phyloP scores from a whole-genome alignment of 179 eudicot species.

The Vitellaria paradoxa region DNA sequence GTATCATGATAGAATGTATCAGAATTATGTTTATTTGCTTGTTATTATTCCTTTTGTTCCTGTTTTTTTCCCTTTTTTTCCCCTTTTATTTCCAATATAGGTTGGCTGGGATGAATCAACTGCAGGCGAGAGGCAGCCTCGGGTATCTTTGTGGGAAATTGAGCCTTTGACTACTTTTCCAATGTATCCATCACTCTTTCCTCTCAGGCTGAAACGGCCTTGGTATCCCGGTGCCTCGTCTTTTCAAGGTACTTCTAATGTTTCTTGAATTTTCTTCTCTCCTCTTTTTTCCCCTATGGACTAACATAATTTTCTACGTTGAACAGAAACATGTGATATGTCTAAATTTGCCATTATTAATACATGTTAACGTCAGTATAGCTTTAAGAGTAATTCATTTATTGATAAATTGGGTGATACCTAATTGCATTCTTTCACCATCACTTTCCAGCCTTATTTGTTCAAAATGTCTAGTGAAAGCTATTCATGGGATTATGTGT shows the following conservation, averaged over 20 bases:
- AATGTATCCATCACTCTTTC: constrained; percentile 94
- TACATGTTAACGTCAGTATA: neutral
- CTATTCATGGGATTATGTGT: neutral
- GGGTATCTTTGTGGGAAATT: constrained; percentile 97
- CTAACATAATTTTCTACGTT: neutral
- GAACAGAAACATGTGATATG: neutral
- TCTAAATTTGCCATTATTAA: neutral
- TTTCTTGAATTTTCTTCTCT: neutral
- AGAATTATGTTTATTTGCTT: neutral
- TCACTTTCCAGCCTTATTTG: neutral
- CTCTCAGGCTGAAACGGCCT: constrained; percentile 91
- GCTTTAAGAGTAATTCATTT: neutral
- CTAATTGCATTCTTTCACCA: neutral
- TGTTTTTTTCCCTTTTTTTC: neutral
- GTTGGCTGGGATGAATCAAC: constrained; percentile 99
- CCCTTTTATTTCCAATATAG: constrained; percentile 30
- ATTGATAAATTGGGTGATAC: neutral
- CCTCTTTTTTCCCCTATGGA: neutral
- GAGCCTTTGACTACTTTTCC: constrained; percentile 96
- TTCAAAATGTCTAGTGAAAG: neutral
- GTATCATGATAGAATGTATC: neutral
- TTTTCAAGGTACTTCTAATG: constrained; percentile 60
- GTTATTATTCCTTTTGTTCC: neutral
- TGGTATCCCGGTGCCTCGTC: constrained; percentile 97
- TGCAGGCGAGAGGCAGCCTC: constrained; percentile 99